Base-by-base conservation (phyloP, 495 filamentous ascomycete genomes). In the Opeltia flavorubescens region DNA sequence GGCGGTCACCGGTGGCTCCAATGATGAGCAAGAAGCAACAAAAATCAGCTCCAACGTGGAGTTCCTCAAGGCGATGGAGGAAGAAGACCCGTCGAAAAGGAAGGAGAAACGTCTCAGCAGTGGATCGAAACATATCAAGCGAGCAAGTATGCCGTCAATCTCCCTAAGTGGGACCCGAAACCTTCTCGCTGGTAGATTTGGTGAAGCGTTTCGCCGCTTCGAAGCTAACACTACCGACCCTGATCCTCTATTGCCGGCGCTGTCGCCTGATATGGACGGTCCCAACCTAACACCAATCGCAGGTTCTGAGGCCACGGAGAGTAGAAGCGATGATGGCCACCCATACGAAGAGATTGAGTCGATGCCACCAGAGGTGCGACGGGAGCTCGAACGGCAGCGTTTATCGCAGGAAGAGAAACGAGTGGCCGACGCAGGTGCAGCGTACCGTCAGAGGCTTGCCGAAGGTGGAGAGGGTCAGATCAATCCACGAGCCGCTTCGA, bases 201-300 rank as follows among this genome's bases (percentile, higher is more conserved):
- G 93, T 1, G 93, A 95, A 44, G 89, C 93, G 3, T 96, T 98
- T 68, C 83, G 89, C 51, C 76, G 84, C 4, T 98, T 98, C 55
- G 91, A 98, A 59, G 74, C 74, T 20, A 76, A 75, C 51, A 66
- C 64, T 43, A 57, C 62, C 27, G 72, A 70, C 15, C 52, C 60
- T 52, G 69, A 70, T 24, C 40, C 46, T 21, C 68, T 70, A 51
- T 72, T 70, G 23, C 74, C 76, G 25, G 78, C 75, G 26, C 76
- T 74, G 2, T 65, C 56, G 17, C 58, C 60, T 7, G 64, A 70
- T 12, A 43, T 66, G 61, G 30, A 49, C 50, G 17, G 57, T 34
- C 64, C 62, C 50, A 69, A 71, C 34, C 62, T 86, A 25, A 85
- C 84, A 18, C 77, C 84, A 12, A 85, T 89, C 43, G 75, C 78